Evolutionary conservation across 1,284 basidiomycete species (phyloP).

Genomic region (Waitea zeae): DNA sequence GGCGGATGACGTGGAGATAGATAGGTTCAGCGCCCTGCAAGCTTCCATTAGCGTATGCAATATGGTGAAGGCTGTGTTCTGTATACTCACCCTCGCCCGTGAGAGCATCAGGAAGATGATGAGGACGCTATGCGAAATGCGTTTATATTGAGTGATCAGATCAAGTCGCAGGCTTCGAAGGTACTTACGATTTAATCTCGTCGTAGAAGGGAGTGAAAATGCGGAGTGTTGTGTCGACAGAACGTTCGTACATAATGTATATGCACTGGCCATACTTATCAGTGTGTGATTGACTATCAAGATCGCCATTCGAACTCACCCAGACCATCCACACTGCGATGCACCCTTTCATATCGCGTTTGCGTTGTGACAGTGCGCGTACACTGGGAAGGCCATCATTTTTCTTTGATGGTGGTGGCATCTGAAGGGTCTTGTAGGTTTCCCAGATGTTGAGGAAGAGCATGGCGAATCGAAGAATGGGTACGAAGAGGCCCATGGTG

Average conservation of each 20-base stretch:
- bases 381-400: constrained; percentile 45
- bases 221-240: constrained; percentile 39
- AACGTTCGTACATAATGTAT: constrained; percentile 45
- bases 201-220: constrained; percentile 65
- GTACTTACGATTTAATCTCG: constrained; percentile 58
- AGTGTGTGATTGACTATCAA: too few relatives aligned
- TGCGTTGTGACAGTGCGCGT: constrained; percentile 52
- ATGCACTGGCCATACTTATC: too few relatives aligned
- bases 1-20: constrained; percentile 56
- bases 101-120: constrained; percentile 58
- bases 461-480: constrained; percentile 44
- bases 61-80: constrained; percentile 3
- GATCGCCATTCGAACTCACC: too few relatives aligned
- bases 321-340: constrained; percentile 70
- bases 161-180: too few relatives aligned
- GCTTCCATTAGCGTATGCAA: constrained; percentile 5
- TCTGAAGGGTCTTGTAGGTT: constrained; percentile 64
- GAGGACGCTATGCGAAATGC: too few relatives aligned
- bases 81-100: constrained; percentile 36
- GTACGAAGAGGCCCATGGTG: constrained; percentile 51
- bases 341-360: constrained; percentile 69
- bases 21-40: constrained; percentile 62
- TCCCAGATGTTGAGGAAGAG: constrained; percentile 67
- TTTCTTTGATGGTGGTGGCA: constrained; percentile 38
- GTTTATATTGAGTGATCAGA: too few relatives aligned